These are phyloP conservation scores for Fraxinus paxiana DNA, from an alignment of 305 asterid genomes.

Conservation along the genomic window DNA sequence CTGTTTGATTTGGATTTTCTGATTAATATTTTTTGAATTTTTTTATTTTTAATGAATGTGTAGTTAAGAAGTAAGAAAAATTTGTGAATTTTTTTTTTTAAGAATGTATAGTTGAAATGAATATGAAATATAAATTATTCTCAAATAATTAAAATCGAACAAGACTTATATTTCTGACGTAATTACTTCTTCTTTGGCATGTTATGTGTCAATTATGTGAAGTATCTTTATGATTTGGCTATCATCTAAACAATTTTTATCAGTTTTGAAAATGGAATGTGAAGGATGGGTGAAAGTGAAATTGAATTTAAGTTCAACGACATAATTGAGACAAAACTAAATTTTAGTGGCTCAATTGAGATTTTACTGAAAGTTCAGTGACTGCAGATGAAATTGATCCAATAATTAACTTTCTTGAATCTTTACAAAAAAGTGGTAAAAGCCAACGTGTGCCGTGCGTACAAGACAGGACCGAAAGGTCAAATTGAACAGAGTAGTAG, in stretches of 20 bases:
- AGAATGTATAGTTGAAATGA: no score
- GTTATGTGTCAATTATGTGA: neutral
- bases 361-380: neutral
- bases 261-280: neutral
- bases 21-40: no score
- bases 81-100: no score
- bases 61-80: no score
- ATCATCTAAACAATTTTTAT: neutral
- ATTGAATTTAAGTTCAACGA: neutral
- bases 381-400: neutral
- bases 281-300: neutral
- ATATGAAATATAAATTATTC: no score
- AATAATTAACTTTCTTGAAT: neutral
- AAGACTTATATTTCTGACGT: no score
- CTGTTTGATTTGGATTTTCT: no score
- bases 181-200: no score
- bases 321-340: neutral
- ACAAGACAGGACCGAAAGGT: neutral
- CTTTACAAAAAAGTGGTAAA: neutral
- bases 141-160: no score
- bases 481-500: neutral
- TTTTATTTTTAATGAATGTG: no score
- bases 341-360: neutral
- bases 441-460: conserved; percentile 3
- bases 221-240: neutral